A percentile compares a stretch with the other conserved stretches of the same genome.
phyloP scores from a whole-genome alignment of 169 alveolate genomes.

The Cryptosporidium parvum region DNA sequence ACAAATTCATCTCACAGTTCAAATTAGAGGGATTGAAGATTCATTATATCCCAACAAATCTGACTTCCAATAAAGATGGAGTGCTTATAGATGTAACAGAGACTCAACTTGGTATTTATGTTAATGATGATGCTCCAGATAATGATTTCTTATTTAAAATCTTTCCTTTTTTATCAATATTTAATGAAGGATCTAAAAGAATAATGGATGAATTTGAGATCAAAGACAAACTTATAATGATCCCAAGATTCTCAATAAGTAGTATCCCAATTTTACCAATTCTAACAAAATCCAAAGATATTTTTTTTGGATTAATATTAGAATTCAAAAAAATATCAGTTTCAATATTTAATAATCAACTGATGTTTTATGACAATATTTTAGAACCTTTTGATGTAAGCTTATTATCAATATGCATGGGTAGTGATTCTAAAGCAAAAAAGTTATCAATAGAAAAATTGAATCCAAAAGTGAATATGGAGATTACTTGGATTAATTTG shows the following conservation, averaged over 20 bases:
- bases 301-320: conserved; percentile 27
- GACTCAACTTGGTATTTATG: conserved; percentile 41
- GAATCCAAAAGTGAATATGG: conserved; percentile 18
- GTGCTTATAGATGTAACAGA: conserved; percentile 18
- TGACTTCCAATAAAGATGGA: conserved; percentile 45
- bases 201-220: conserved; percentile 23
- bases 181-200: conserved; percentile 14
- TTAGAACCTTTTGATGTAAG: conserved; percentile 60
- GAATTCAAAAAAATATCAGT: conserved; percentile 44
- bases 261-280: conserved; percentile 55
- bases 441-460: conserved; percentile 32
- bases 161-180: conserved; percentile 26
- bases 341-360: conserved; percentile 35
- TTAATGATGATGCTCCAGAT: conserved; percentile 27
- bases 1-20: conserved; percentile 52
- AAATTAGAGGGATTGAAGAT: conserved; percentile 31
- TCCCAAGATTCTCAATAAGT: conserved; percentile 36
- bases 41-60: conserved; percentile 56
- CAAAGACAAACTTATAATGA: conserved; percentile 24
- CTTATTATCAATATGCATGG: conserved; percentile 24
- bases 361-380: conserved; percentile 60
- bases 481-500: conserved; percentile 56
- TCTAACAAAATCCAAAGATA: conserved; percentile 22
- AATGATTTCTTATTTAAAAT: conserved; percentile 4
- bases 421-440: background rate